Base-by-base conservation (phyloP, 2,329 filamentous ascomycete genomes). In the Dichotomopilus funicola region DNA sequence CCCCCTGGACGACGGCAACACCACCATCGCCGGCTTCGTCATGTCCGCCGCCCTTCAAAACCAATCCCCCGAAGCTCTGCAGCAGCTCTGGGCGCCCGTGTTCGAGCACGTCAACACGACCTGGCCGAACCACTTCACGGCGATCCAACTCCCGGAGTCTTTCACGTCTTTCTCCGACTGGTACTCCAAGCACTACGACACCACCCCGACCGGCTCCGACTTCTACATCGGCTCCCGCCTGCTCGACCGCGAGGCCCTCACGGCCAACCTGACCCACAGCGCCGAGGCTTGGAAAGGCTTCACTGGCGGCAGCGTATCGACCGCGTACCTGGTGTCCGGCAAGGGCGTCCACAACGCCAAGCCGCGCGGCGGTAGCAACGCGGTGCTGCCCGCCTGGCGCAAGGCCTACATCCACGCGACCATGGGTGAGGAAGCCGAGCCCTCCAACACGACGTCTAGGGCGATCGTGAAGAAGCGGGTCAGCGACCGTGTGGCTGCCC, bases 311-410 rank as follows among this genome's bases (percentile, higher is more conserved):
- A 52, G 56, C 0, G 61, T 72, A n/a, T 62, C 63, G 5, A 65
- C 69, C 0, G 68, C 68, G 0, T 74, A 69, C 53, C 59, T 78
- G 3, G 72, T 80, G 0, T 67, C 70, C 1, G 76, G 77, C 0
- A 72, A 72, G 37, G 77, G 73, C 0, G 71, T 78, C 0, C 65
- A 68, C 0, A 62, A 78, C 43, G 76, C 74, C 1, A 64, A 66
- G 36, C 74, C 75, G 0, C 64, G 72, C 13, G 77, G 76, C 0
- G 75, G 75, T 10, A 35, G 33, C 43, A 75, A 77, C 35, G 68
- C 77, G 0, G 71, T 78, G 2, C 74, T 75, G 40, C 78, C 78
- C 0, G 76, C 76, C 0, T 84, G 78, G 78, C 70, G 80, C 12
- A 73, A 61, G 10, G 69, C 75, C 0, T 71, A 72, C 13, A 64